Evolutionary conservation across 2,329 filamentous ascomycete genomes (phyloP).

Genomic region (Sarocladiaceae sp.): DNA sequence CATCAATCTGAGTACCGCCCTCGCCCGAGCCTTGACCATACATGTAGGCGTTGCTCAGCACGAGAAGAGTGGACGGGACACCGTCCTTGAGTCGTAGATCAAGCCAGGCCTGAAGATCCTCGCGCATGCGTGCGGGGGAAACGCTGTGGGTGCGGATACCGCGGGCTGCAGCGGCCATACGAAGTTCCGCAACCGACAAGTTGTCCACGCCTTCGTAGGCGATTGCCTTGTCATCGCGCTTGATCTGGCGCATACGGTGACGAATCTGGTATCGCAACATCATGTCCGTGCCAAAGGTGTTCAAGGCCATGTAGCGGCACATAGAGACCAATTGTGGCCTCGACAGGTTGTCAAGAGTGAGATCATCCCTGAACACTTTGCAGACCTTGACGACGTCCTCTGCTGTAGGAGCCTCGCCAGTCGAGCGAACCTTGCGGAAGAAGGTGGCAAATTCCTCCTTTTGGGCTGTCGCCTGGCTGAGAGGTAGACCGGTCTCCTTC

Average conservation of each 20-base stretch:
- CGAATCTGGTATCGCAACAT: constrained; percentile 97
- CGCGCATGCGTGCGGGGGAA: constrained; percentile 79
- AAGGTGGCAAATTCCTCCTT: constrained; percentile 94
- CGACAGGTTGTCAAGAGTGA: constrained; percentile 95
- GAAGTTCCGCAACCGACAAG: constrained; percentile 87
- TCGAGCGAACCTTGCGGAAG: constrained; percentile 92
- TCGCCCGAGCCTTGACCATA: constrained; percentile 88
- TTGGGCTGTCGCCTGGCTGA: constrained; percentile 79
- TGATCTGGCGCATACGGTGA: constrained; percentile 98
- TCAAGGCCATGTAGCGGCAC: constrained; percentile 97
- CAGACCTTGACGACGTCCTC: constrained; percentile 97
- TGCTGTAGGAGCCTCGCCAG: constrained; percentile 81
- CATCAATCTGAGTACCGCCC: constrained; percentile 85
- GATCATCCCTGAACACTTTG: constrained; percentile 97
- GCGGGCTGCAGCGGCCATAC: constrained; percentile 85
- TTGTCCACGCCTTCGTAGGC: constrained; percentile 90
- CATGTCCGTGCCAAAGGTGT: constrained; percentile 94
- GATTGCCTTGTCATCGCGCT: constrained; percentile 94
- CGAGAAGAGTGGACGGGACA: constrained; percentile 92
- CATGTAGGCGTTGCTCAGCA: constrained; percentile 96
- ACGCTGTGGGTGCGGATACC: constrained; percentile 91
- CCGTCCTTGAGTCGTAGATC: constrained; percentile 89
- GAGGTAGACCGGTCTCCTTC: constrained; percentile 85
- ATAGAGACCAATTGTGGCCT: constrained; percentile 94
- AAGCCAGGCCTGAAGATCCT: constrained; percentile 90